Base-by-base conservation (phyloP, 768 basidiomycete species). In the Hypholoma fasciculare region DNA sequence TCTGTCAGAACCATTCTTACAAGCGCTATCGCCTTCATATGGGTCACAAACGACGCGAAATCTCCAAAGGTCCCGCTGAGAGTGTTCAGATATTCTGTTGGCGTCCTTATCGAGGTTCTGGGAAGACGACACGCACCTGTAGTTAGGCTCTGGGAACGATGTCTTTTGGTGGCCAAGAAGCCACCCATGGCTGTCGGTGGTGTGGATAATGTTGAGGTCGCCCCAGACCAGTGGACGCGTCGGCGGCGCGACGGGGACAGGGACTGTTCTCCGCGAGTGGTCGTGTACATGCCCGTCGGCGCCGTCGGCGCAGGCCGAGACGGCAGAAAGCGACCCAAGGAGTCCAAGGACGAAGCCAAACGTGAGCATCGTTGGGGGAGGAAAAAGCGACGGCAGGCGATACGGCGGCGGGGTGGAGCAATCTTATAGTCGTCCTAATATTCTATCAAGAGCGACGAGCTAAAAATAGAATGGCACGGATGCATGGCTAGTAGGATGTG, bases 151-250 rank as follows among this genome's bases (percentile, higher is more conserved):
- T 0, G 90, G 90, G 66, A 81, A 85, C 3, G 79, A 80, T 2
- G 74, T 16, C 65, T 92, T 88, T 64, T 92, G 90, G 73, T 96
- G 94, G 1, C 94, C 94, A 38, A 94, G 78, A 3, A 96, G 75
- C 76, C 78, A 76, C 39, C 78, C 75, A 73, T 90, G 88, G 39
- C 83, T 90, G 70, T 95, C 93, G 0, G 94, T 95, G 2, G 92
- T 95, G 65, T 88, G 86, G 47, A 95, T 80, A 65, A 95, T 82
- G 67, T 96, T 96, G 67, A 96, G 79, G 65, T 95, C 92, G n/a
- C 88, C 86, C 94, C 94, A 95, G 52, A 84, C 82, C 13, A 96
- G 78, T 20, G 84, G 81, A 17, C 86, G 77, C 55, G 81, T 80
- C 4, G 93, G 93, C 16, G 78, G 78, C 0, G 83, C 74, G 34